These are phyloP conservation scores for Protomyces pachydermus DNA, from an alignment of 1,139 yeast species.

Conservation along the genomic window DNA sequence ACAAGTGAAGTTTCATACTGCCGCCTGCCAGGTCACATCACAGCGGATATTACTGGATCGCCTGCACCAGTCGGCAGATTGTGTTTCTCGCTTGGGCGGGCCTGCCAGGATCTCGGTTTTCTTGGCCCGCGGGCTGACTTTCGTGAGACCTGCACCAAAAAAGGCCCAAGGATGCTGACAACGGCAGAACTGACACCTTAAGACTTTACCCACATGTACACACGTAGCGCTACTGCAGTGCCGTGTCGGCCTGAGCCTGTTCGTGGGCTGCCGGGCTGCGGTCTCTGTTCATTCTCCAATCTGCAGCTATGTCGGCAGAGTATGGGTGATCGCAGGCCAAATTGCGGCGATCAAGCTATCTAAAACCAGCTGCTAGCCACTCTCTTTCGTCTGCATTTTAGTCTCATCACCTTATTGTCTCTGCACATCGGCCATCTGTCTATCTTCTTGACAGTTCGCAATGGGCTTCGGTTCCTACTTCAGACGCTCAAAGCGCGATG, in stretches of 20 bases:
- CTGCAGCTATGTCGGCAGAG: not conserved
- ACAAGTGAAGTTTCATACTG: too few relatives aligned
- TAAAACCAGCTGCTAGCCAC: not conserved
- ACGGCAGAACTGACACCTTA: not conserved
- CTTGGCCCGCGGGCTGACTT: too few relatives aligned
- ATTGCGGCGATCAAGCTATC: not conserved
- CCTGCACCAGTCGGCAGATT: too few relatives aligned
- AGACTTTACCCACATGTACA: not conserved
- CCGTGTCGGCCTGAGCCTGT: too few relatives aligned
- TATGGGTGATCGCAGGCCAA: not conserved
- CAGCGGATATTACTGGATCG: too few relatives aligned
- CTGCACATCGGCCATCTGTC: not conserved
- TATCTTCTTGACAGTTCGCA: not conserved
- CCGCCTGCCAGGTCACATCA: too few relatives aligned
- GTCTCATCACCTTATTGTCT: not conserved
- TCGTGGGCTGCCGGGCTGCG: too few relatives aligned
- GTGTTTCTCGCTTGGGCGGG: too few relatives aligned
- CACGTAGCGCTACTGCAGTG: too few relatives aligned
- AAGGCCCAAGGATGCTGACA: not conserved
- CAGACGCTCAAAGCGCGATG: not conserved
- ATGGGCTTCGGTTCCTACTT: constrained; percentile 1
- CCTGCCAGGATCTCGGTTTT: too few relatives aligned
- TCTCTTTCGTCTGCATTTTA: not conserved
- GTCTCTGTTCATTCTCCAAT: not conserved
- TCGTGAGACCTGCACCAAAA: not conserved